Evolutionary conservation across 345 rosid species (phyloP), one percentile per base, ranked within the genome.

Genomic region (Corchorus capsularis): DNA sequence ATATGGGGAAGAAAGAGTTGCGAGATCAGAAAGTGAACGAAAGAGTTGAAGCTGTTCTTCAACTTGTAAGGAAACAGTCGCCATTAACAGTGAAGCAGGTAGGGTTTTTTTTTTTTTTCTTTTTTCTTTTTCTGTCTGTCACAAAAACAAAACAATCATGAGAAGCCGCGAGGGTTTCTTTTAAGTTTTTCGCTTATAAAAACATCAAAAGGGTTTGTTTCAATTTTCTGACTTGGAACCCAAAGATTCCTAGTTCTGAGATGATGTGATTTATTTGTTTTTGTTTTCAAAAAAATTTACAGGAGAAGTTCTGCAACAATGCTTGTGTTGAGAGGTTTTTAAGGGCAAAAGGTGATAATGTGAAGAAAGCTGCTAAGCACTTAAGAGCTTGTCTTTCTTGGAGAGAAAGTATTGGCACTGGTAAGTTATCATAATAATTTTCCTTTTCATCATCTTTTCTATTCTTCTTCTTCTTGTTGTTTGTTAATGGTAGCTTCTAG

Each of bases 241-340:
- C n/a, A n/a, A n/a, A 62, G 43, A 14, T 14, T 61, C n/a, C 65
- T 0, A 1, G 14, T n/a, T 50, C 27, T 19, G 8, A 27, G 27
- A 32, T 55, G 70, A 45, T 69, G 50, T 27, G 55, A 62, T 41
- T 46, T 39, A 19, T 61, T 27, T 16, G 27, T 8, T 79, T 6
- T 39, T 61, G 6, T 3, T 60, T 65, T 16, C 22, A n/a, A 2
- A 4, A 63, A 39, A 84, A 27, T 27, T 6, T 39, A 6, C 94
- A 96, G 99, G 97, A 92, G 87, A 92, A 90, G 84, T 96, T 91
- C 86, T 96, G 99, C 83, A 88, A 83, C 88, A 85, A 73, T 14
- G 91, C 83, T 54, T 96, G 99, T 52, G 89, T 92, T 1, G 95
- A 90, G 79, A 82, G 98, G 78, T 96, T 93, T 79, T 73, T 96